These are phyloP conservation scores for Mangifera indica DNA, from an alignment of 345 rosid genomes.

Conservation along the genomic window DNA sequence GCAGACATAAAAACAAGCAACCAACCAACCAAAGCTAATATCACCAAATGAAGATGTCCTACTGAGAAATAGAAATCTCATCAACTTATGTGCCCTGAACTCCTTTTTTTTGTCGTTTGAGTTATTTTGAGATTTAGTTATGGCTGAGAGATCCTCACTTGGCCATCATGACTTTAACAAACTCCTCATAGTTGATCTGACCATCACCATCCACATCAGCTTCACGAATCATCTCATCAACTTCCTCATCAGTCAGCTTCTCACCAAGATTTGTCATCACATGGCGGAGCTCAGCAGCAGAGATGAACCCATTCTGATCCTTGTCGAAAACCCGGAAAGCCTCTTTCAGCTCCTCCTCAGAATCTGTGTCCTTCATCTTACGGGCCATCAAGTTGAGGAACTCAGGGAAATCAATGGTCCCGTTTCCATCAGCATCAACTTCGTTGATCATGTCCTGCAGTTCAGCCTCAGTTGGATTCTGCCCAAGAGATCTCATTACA, in stretches of 20 bases:
- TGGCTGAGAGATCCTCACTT: slow-evolving; percentile 10
- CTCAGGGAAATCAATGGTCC: neutral
- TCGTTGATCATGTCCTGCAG: neutral
- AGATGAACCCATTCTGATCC: too few relatives aligned
- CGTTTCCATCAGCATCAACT: neutral
- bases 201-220: too few relatives aligned
- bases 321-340: too few relatives aligned
- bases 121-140: slow-evolving; percentile 22
- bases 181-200: too few relatives aligned
- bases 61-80: slow-evolving; percentile 30
- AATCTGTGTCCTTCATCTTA: neutral
- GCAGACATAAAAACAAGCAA: slow-evolving; percentile 32
- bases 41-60: slow-evolving; percentile 29
- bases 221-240: too few relatives aligned
- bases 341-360: neutral
- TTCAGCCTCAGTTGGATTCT: neutral
- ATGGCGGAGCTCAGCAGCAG: too few relatives aligned
- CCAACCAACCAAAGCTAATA: slow-evolving; percentile 31
- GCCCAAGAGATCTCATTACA: neutral
- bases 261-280: too few relatives aligned
- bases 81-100: slow-evolving; percentile 41
- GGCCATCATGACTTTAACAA: too few relatives aligned
- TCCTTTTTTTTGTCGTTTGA: slow-evolving; percentile 18
- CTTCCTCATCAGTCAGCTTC: too few relatives aligned
- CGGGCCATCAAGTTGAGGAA: neutral